Evolutionary conservation across 2,329 filamentous ascomycete species (phyloP).

Genomic region (Tympanopsis confertula): DNA sequence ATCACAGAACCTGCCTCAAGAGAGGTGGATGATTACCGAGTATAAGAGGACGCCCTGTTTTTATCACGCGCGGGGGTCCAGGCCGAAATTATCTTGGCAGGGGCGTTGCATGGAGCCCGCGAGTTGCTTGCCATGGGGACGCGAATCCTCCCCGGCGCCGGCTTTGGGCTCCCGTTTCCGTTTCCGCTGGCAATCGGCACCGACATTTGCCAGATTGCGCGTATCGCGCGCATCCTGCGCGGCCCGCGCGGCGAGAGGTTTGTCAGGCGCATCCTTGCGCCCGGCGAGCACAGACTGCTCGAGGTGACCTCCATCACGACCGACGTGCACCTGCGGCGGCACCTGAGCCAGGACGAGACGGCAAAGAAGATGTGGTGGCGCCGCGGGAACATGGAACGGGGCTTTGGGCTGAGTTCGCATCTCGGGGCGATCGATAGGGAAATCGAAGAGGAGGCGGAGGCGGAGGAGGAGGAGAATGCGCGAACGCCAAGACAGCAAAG

Average conservation of each 20-base stretch:
- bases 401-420: neutral
- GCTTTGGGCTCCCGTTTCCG: conserved; percentile 39
- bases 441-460: neutral
- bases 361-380: too few relatives aligned
- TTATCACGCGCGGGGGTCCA: too few relatives aligned
- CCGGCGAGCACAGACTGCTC: conserved; percentile 20
- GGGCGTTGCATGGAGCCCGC: too few relatives aligned
- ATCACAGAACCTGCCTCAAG: too few relatives aligned
- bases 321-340: conserved; percentile 4
- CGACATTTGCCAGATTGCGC: conserved; percentile 62
- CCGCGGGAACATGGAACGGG: too few relatives aligned
- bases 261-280: conserved; percentile 32
- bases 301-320: conserved; percentile 4
- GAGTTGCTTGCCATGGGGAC: too few relatives aligned
- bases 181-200: conserved; percentile 61
- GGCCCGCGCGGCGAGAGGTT: conserved; percentile 28
- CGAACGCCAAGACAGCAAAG: too few relatives aligned
- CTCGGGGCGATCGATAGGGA: neutral
- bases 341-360: neutral
- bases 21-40: too few relatives aligned
- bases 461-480: neutral
- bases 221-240: conserved; percentile 48
- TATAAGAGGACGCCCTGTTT: too few relatives aligned
- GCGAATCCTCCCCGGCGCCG: too few relatives aligned
- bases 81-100: too few relatives aligned